Base-by-base conservation (phyloP, 331 rosid species). In the Rhamnella rubrinervis region DNA sequence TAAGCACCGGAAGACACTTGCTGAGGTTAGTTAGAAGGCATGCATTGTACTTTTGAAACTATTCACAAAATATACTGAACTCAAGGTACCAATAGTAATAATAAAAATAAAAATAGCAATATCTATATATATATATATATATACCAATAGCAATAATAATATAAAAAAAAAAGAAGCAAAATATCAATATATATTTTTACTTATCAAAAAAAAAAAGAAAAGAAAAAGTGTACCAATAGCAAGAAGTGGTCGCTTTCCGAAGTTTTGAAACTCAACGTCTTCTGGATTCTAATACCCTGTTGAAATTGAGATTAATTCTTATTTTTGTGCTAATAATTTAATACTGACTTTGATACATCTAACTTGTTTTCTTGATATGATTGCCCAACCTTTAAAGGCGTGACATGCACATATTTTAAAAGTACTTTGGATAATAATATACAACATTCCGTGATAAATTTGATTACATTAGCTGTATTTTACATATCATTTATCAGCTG, bases 1-100 rank as follows among this genome's bases (percentile, higher is more conserved):
- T 62, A 95, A 89, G 88, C 99, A 95, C 83, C 90, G 97, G 13
- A 91, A 79, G 83, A 95, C 99, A 41, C 92, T 95, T 65, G 79
- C 84, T 46, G 97, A 89, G 97, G 97, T 92, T 73, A 72, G 84
- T 83, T 51, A 65, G 13, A 35, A 61, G 21, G 19, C 6, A 1
- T 47, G 20, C 6, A 31, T 55, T 63, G 73, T 56, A 52, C 23
- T 50, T 49, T 16, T 63, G 14, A 23, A 38, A 31, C 16, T 71
- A 53, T 35, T 10, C 41, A 4, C 35, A 41, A 35, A 26, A 35
- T 38, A 61, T 61, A 65, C 13, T 37, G 17, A n/a, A 8, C 67
- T 37, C 18, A 51, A 0, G 31, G 20, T 26, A 57, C 55, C 15
- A 9, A 12, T 49, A 12, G 18, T 18, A 49, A 14, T 49, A 49